These are phyloP conservation scores for Clohesyomyces aquaticus DNA, from an alignment of 495 filamentous ascomycete species.

Conservation along the genomic window DNA sequence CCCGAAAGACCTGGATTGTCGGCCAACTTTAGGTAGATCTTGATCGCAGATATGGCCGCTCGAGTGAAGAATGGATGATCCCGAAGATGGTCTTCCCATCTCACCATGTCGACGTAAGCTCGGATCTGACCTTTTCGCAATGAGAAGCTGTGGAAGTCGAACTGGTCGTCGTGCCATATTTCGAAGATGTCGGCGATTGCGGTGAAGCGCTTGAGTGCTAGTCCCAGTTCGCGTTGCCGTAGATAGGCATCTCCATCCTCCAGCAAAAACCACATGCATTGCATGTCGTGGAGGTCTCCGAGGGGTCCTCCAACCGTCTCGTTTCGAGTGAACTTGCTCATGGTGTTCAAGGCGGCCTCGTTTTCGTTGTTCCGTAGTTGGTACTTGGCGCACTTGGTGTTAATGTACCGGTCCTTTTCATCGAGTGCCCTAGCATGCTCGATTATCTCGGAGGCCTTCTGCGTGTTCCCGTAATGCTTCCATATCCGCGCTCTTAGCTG, in stretches of 20 bases:
- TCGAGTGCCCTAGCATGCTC: slow-evolving; percentile 83
- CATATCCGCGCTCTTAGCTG: slow-evolving; percentile 95
- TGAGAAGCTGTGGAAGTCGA: slow-evolving; percentile 98
- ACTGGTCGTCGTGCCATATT: slow-evolving; percentile 96
- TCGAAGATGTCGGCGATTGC: slow-evolving; percentile 91
- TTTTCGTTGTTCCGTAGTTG: slow-evolving; percentile 90
- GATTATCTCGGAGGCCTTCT: slow-evolving; percentile 86
- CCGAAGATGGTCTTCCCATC: slow-evolving; percentile 89
- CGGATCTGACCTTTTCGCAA: slow-evolving; percentile 92
- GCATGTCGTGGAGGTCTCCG: slow-evolving; percentile 95
- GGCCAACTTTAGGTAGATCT: slow-evolving; percentile 75
- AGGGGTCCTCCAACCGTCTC: slow-evolving; percentile 87
- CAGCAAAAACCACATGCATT: slow-evolving; percentile 95
- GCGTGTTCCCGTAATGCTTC: slow-evolving; percentile 83
- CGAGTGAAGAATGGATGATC: slow-evolving; percentile 92
- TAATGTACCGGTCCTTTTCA: slow-evolving; percentile 91
- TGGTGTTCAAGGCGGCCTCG: slow-evolving; percentile 78
- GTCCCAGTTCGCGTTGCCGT: slow-evolving; percentile 77
- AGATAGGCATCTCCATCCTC: slow-evolving; percentile 92
- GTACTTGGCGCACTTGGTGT: slow-evolving; percentile 97
- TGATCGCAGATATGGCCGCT: slow-evolving; percentile 81
- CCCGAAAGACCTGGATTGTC: slow-evolving; percentile 73
- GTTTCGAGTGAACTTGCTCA: slow-evolving; percentile 93
- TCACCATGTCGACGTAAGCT: slow-evolving; percentile 93
- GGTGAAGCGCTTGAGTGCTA: slow-evolving; percentile 90